Conservation (phyloP, 2,329 filamentous ascomycete genomes). For the Ascosphaera aggregata region DNA sequence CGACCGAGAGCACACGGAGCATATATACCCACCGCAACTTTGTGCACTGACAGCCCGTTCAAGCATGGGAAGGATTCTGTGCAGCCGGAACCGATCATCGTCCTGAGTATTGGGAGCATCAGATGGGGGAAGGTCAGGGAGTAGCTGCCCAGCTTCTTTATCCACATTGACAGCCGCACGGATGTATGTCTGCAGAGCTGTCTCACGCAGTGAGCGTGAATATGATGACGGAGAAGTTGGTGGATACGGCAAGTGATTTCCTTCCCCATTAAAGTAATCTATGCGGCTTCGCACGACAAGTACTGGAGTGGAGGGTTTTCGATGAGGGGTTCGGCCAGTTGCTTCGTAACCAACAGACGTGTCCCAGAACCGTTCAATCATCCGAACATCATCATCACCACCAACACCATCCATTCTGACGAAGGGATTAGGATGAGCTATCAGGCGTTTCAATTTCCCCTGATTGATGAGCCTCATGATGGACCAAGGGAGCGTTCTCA, state of each 20-base stretch:
- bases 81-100: background rate
- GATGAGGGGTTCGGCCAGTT: background rate
- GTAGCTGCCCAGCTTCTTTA: background rate
- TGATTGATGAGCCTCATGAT: constrained; percentile 17
- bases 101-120: background rate
- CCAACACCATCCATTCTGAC: constrained; percentile 4
- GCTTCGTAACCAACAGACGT: constrained; percentile 4
- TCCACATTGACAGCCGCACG: background rate
- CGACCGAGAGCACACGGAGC: constrained; percentile 17
- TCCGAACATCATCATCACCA: constrained; percentile 6
- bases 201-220: constrained; percentile 16
- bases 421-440: constrained; percentile 19
- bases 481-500: constrained; percentile 22
- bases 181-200: constrained; percentile 13
- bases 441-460: constrained; percentile 16
- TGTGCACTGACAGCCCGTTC: background rate
- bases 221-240: constrained; percentile 4
- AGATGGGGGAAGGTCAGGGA: too few species aligned
- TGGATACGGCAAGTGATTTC: constrained; percentile 5
- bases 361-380: constrained; percentile 13
- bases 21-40: constrained; percentile 16
- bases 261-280: constrained; percentile 14
- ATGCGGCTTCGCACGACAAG: constrained; percentile 12
- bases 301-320: background rate
- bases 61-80: too few species aligned